Evolutionary conservation across 805 yeast species (phyloP).

Genomic region (Candida railenensis): DNA sequence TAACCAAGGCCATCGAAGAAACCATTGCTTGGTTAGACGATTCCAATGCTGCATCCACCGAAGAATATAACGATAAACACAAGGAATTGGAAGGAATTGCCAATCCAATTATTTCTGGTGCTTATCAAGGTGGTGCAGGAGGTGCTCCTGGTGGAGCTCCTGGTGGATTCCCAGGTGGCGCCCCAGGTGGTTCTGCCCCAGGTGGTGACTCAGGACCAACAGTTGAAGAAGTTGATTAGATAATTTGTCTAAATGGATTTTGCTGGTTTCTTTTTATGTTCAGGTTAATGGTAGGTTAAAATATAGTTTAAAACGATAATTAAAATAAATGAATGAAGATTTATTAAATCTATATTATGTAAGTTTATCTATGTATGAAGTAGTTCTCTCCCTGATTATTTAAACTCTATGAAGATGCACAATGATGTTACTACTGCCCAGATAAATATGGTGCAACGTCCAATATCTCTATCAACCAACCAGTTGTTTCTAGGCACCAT

Average conservation of each 20-base stretch:
- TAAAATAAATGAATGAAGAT: too few species aligned
- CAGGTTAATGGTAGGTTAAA: too few species aligned
- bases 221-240: constrained; percentile 41
- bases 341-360: too few species aligned
- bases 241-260: too few species aligned
- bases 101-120: constrained; percentile 37
- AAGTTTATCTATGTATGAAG: background rate
- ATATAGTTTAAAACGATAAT: too few species aligned
- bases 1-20: constrained; percentile 41
- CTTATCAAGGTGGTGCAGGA: constrained; percentile 31
- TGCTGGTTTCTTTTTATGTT: background rate
- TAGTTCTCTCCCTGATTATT: background rate
- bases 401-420: constrained; percentile 24
- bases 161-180: constrained; percentile 28
- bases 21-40: constrained; percentile 40
- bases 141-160: constrained; percentile 21
- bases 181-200: constrained; percentile 22
- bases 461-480: constrained; percentile 35
- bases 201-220: constrained; percentile 43
- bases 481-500: constrained; percentile 24
- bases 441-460: constrained; percentile 24
- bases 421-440: constrained; percentile 29
- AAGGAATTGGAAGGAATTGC: constrained; percentile 41
- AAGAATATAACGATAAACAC: constrained; percentile 39
- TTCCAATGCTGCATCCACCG: constrained; percentile 38